Evolutionary conservation across 2,329 filamentous ascomycete genomes (phyloP), one percentile per base, ranked within the genome.

Genomic region (Aureobasidium zeae): DNA sequence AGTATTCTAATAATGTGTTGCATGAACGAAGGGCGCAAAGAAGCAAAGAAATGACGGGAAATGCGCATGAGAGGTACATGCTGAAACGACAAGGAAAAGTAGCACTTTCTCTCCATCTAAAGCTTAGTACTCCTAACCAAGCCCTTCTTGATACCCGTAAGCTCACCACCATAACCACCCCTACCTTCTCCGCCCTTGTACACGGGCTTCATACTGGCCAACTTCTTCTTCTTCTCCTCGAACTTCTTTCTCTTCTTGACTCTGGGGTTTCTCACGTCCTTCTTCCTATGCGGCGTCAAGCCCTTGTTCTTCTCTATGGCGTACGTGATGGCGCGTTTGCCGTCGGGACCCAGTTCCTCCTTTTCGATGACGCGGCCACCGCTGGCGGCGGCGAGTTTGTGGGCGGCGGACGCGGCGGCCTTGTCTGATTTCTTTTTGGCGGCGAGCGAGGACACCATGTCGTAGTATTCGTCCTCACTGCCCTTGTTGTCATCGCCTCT

Each of bases 171-270:
- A 69, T 98, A 98, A 43, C 87, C 83, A 57, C 86, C 83, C 58
- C 77, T 77, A 54, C 84, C 79, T 67, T 93, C 80, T 49, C 86
- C 84, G 53, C 86, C 86, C 65, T 87, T 86, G 69, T 88, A 96
- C 11, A 86, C 72, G 7, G 84, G 76, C 69, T 83, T 86, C 70
- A 88, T 85, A 60, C 83, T 89, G 57, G 77, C 79, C 59, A 96
- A 67, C 74, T 96, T 95, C 84, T 95, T 96, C 76, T 89, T 83
- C 75, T 94, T 95, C 64, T 87, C 83, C 60, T 93, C 87, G 63
- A 79, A 98, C 77, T 86, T 87, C 78, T 86, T 86, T 66, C 86
- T 79, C 82, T 95, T 96, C 82, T 96, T 98, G 52, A 96, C 89
- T 62, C 91, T 74, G 25, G 91, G 88, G 68, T 98, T 98, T 51